Conservation (phyloP, 805 yeast genomes). For the Yarrowia sp. region DNA sequence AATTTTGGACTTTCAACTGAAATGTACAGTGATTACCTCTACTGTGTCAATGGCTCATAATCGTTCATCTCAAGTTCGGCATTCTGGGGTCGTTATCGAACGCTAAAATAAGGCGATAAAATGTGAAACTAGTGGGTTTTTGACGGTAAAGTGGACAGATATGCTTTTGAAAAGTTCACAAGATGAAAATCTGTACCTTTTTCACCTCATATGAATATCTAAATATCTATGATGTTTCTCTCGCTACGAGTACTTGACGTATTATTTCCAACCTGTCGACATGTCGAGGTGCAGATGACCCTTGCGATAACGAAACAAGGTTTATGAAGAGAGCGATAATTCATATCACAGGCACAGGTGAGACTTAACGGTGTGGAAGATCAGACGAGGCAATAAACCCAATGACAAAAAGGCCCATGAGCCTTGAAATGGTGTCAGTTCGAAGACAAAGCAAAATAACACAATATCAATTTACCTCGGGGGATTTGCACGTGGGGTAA, state of each 20-base stretch:
- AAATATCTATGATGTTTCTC: not conserved
- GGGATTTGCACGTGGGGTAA: slow-evolving; percentile 2
- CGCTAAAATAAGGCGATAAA: slow-evolving; percentile 1
- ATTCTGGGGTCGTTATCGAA: slow-evolving; percentile 19
- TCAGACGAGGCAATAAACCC: slow-evolving; percentile 30
- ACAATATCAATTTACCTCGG: not conserved
- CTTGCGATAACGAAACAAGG: slow-evolving; percentile 28
- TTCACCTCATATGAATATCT: too few relatives aligned
- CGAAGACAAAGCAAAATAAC: not conserved
- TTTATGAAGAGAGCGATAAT: not conserved
- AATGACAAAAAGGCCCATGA: not conserved
- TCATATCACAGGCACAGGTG: not conserved
- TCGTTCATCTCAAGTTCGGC: not conserved
- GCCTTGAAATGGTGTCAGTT: not conserved
- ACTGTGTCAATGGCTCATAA: slow-evolving; percentile 1
- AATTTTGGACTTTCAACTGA: not conserved
- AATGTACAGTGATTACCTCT: accelerated
- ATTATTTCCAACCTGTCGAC: not conserved
- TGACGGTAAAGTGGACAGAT: not conserved
- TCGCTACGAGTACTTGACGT: not conserved
- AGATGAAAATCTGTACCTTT: not conserved
- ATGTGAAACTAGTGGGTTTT: slow-evolving; percentile 4
- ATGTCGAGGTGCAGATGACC: slow-evolving; percentile 11
- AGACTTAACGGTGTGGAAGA: slow-evolving; percentile 2
- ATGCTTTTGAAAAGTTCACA: not conserved